Percentiles rank a stretch among this genome's conserved stretches.
phyloP scores from a whole-genome alignment of 1,284 basidiomycete genomes.

The Puccinia sorghi region DNA sequence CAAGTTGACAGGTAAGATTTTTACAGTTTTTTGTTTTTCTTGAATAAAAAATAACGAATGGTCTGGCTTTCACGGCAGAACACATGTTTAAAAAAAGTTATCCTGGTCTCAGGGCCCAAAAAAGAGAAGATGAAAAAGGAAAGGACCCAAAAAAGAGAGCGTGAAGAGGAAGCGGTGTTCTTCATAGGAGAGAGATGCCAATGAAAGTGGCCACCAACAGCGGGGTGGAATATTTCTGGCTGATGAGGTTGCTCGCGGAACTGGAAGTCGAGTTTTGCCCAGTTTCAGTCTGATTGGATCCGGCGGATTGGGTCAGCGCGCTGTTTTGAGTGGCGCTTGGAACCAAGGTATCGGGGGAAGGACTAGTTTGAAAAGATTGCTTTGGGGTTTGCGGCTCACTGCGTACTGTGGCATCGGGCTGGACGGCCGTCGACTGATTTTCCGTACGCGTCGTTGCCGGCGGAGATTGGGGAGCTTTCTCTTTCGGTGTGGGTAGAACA shows the following conservation, averaged over 20 bases:
- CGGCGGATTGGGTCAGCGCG: not conserved
- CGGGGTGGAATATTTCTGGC: not conserved
- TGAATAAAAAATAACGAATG: too few relatives aligned
- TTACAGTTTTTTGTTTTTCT: too few relatives aligned
- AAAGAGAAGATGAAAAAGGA: not conserved
- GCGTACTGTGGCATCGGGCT: not conserved
- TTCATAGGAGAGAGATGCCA: not conserved
- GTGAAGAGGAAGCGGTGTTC: not conserved
- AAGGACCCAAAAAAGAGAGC: too few relatives aligned
- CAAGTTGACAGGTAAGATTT: too few relatives aligned
- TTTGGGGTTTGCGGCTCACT: not conserved
- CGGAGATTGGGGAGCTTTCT: not conserved
- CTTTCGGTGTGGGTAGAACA: not conserved
- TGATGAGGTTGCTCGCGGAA: not conserved
- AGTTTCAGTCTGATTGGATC: not conserved
- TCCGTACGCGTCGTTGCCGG: not conserved
- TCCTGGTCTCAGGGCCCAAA: not conserved
- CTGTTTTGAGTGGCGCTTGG: not conserved
- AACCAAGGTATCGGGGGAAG: not conserved
- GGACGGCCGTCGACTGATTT: not conserved
- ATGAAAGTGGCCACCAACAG: not conserved
- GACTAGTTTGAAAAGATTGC: not conserved
- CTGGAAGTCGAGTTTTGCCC: constrained; percentile 2
- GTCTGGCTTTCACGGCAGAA: too few relatives aligned
- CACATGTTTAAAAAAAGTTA: too few relatives aligned